phyloP scores from a whole-genome alignment of 345 rosid genomes.

The Corchorus capsularis region DNA sequence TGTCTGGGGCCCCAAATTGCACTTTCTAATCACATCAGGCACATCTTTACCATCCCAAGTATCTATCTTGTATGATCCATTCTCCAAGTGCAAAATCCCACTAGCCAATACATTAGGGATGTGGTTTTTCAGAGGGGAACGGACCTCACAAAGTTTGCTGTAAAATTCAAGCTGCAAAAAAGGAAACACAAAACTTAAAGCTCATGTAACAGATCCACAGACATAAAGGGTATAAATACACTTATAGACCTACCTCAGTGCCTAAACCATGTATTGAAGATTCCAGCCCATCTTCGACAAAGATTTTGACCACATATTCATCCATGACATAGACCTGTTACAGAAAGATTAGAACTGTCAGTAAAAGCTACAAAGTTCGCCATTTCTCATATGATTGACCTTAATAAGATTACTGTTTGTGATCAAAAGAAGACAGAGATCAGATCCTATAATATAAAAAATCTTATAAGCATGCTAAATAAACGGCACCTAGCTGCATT shows the following conservation, averaged over 20 bases:
- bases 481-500: not conserved
- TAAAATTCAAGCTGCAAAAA: constrained; percentile 86
- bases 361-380: constrained; percentile 4
- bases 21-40: constrained; percentile 55
- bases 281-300: constrained; percentile 86
- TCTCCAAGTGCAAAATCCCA: constrained; percentile 71
- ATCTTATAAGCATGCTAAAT: constrained; percentile 7
- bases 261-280: constrained; percentile 78
- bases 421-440: not conserved
- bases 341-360: constrained; percentile 29
- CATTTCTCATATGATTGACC: not conserved
- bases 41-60: constrained; percentile 93
- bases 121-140: constrained; percentile 59
- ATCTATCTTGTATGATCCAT: constrained; percentile 59
- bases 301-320: constrained; percentile 73
- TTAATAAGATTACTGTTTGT: not conserved
- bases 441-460: constrained; percentile 19
- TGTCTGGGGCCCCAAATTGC: constrained; percentile 45
- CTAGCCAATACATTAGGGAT: constrained; percentile 80
- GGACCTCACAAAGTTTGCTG: constrained; percentile 42
- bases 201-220: constrained; percentile 16
- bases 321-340: constrained; percentile 78
- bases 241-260: constrained; percentile 62
- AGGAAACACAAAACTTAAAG: constrained; percentile 28
- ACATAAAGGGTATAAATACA: not conserved